Evolutionary conservation across 2,329 filamentous ascomycete species (phyloP).

Genomic region (Diaporthe sp.): DNA sequence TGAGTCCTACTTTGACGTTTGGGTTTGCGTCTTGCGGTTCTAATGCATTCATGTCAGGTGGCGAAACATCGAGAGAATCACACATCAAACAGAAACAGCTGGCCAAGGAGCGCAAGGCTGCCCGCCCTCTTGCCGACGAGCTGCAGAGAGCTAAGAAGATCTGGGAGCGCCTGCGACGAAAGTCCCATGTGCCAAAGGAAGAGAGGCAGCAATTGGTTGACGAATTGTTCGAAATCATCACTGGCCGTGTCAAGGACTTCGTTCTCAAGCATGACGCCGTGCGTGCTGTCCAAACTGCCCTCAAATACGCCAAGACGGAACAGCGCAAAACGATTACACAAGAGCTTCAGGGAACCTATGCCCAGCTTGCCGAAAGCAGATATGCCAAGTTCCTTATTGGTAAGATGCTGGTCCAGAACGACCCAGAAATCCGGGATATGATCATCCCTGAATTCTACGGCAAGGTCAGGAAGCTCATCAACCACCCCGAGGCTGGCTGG

Average conservation of each 20-base stretch:
- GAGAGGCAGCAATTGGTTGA: constrained; percentile 89
- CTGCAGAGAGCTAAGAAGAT: constrained; percentile 94
- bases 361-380: constrained; percentile 89
- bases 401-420: constrained; percentile 94
- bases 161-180: constrained; percentile 93
- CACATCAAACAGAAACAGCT: constrained; percentile 94
- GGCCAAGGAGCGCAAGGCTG: constrained; percentile 88
- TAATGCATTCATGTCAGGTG: constrained; percentile 46
- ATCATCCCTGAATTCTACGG: constrained; percentile 97
- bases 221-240: constrained; percentile 93
- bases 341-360: constrained; percentile 89
- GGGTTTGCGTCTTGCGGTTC: neutral
- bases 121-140: constrained; percentile 92
- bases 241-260: constrained; percentile 92
- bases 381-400: constrained; percentile 98
- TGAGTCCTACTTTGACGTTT: constrained; percentile 48
- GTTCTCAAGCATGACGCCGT: constrained; percentile 99
- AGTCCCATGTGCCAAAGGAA: constrained; percentile 91
- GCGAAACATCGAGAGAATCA: constrained; percentile 82
- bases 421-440: constrained; percentile 86
- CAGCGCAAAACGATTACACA: constrained; percentile 89
- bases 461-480: constrained; percentile 91
- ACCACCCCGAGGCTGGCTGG: constrained; percentile 96
- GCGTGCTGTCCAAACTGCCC: constrained; percentile 94
- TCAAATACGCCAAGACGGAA: constrained; percentile 92